Evolutionary conservation across 1,139 yeast species (phyloP), one percentile per base, ranked within the genome.

Genomic region (Magnusiomyces ingens): DNA sequence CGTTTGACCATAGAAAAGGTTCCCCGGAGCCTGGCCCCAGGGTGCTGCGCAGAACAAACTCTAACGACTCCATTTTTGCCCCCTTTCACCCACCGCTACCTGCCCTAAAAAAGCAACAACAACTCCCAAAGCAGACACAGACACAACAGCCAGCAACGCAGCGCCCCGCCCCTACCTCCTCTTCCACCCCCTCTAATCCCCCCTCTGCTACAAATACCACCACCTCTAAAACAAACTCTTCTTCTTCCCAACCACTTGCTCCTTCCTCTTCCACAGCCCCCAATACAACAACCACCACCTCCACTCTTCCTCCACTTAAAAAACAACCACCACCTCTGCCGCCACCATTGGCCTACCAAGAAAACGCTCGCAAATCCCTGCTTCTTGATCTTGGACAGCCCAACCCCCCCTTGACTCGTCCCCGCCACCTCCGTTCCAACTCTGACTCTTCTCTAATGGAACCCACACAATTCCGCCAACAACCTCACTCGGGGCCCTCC

Each of bases 381-480:
- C 32, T 26, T 26, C 32, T 26, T 26, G 32, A 26, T 8, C 8
- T 26, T 26, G 32, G 32, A 26, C 32, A 26, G 8, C 32, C 32
- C 4, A 26, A 26, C 4, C 47, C 50, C 40, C 40, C 50, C 10
- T 44, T 29, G 26, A 6, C 47, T 43, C 52, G 55, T 21, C 41
- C 48, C 18, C 18, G 32, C 35, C 55, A 52, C 43, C 12, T 15
- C 13, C 58, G 68, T 22, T 56, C 67, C 11, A 63, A 63, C 54
- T 61, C 64, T 6, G 68, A 65, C 48, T 61, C 66, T 29, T 63
- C 67, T 19, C 55, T 61, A 12, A 59, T 59, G 60, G 65, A 63
- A 29, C 55, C 52, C 2, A 54, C 58, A 4, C 51, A 36, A 29
- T 40, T 35, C 41, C 55, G 54, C 22, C 47, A 40, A 41, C 38